Evolutionary conservation across 352 stramenopile species (phyloP), one percentile per base, ranked within the genome.

Genomic region (Globisporangium iwayamae): DNA sequence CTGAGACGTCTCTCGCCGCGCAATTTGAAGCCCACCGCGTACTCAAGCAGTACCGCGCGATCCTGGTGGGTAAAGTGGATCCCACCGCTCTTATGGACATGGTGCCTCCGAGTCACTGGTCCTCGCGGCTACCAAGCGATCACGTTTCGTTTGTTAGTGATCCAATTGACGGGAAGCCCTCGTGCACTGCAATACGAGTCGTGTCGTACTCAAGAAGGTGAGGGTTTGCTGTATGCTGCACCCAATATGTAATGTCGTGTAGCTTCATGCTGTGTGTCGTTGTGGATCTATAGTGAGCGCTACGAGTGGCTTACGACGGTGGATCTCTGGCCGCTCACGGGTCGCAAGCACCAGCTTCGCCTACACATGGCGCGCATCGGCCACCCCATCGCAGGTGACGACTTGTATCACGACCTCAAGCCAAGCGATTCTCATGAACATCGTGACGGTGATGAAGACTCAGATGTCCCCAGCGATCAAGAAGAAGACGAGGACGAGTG

Each of bases 301-400:
- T 90, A 88, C 63, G 70, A 63, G 16, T 87, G 75, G 74, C 71
- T 90, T 50, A 82, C 76, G 41, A 90, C 81, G 2, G 76, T 88
- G 18, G 78, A 90, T 43, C 56, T 90, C 51, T 90, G 81, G 81
- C 79, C 79, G 18, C 66, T 87, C 7, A 93, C 81, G 14, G 84
- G 84, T 1, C 69, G 82, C 36, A 85, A 81, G 67, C 84, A 93
- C 53, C 84, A 93, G 60, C 71, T 93, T 50, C 75, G 81, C n/a
- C 52, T 85, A 25, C 84, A 91, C 65, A 79, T 79, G 66, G 78
- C 80, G 14, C 64, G 50, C 32, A 60, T 85, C 14, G 76, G 80
- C 2, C 81, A 90, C 39, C 80, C 80, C 28, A 89, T 93, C 56
- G 70, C 81, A 22, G 82, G 82, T 9, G 84, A 91, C 45, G 75